Percentiles rank a stretch among this genome's conserved stretches.
phyloP scores from a whole-genome alignment of 2,329 filamentous ascomycete genomes.

The Trichoderma hamatum region DNA sequence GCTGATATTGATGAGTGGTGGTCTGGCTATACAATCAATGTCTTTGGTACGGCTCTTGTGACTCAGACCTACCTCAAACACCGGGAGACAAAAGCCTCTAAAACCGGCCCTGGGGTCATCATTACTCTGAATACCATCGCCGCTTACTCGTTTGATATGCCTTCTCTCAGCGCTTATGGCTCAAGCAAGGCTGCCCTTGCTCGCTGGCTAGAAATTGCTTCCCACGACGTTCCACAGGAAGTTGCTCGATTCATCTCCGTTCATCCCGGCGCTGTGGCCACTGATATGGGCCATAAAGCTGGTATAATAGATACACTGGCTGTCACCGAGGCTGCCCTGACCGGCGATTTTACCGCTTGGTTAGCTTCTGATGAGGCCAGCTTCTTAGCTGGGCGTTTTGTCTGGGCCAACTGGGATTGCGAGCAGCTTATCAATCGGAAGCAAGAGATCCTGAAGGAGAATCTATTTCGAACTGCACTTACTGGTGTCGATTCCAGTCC shows the following conservation, averaged over 20 bases:
- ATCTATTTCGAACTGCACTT: neutral
- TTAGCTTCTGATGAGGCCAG: slow-evolving; percentile 7
- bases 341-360: slow-evolving; percentile 3
- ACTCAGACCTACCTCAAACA: neutral
- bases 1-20: slow-evolving; percentile 9
- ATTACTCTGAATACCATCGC: slow-evolving; percentile 7
- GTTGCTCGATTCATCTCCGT: slow-evolving; percentile 9
- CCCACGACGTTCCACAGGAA: neutral
- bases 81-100: neutral
- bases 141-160: neutral
- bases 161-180: neutral
- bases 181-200: slow-evolving; percentile 11
- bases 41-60: neutral
- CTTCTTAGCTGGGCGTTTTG: slow-evolving; percentile 9
- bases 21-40: slow-evolving; percentile 5
- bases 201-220: neutral
- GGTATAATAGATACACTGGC: neutral
- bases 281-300: neutral
- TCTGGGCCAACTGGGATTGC: slow-evolving; percentile 14
- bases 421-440: neutral
- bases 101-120: neutral
- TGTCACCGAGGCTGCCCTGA: slow-evolving; percentile 1
- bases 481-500: neutral
- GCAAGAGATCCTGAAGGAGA: neutral
- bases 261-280: neutral